Base-by-base conservation (phyloP, 805 yeast genomes). In the Ogataea nakhonphanomensis region DNA sequence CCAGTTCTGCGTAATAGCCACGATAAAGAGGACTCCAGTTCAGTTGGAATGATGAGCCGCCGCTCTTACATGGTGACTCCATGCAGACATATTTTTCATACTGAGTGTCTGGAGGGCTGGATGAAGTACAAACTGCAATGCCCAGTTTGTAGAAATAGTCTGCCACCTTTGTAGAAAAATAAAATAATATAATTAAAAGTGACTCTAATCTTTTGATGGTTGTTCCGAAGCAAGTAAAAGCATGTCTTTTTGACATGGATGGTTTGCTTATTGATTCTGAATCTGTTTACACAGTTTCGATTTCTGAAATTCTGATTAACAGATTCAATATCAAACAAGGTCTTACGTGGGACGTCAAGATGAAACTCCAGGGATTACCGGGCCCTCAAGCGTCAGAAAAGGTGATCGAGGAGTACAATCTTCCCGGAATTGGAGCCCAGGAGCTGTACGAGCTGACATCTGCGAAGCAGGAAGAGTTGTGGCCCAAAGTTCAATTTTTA, bases 241-340 rank as follows among this genome's bases (percentile, higher is more conserved):
- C 65, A 27, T 61, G 62, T 44, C 50, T 59, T 7, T 62, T 60
- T 46, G 96, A 87, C 70, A 86, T 93, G 98, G 99, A 93, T 60
- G 99, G 99, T 1, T 75, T 95, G 17, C 70, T 93, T 47, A 76
- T 93, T 57, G 87, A 90, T 66, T 85, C 97, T 4, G 99, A 93
- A 63, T 95, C 86, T 49, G 71, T 90, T 40, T 93, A 93, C 62
- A 91, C 99, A 1, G 78, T 78, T 41, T 84, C 86, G 3, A 69
- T 86, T 24, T 76, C 84, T 35, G 81, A 78, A 39, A 62, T 86
- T 2, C 69, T 93, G 20, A 76, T 78, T 10, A 67, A 70, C 39
- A 49, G 48, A 8, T 83, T 77, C 55, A 86, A 84, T 8, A 37
- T 41, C n/a, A 25, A 44, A 5, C 84, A 81, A 55, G 95, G 95